Percentiles rank a stretch among this genome's conserved stretches.
Conservation (phyloP, 352 stramenopile genomes). For the Phytophthora tubulina region DNA sequence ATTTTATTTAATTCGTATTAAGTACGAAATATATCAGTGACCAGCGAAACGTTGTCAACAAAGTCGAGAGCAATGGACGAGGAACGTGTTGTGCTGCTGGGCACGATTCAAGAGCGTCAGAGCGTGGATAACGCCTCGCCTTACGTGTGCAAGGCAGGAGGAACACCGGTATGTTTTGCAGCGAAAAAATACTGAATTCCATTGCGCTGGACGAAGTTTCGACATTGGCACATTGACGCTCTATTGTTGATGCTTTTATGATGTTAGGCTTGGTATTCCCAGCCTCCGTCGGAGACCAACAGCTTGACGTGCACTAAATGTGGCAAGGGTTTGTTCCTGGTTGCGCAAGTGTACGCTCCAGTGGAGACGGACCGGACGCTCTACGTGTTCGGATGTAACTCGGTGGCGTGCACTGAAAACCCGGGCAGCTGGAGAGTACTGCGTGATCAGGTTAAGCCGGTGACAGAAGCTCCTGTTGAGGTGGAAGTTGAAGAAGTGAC, state of each 20-base stretch:
- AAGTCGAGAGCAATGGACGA: slow-evolving; percentile 55
- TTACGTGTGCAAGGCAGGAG: slow-evolving; percentile 82
- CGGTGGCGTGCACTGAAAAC: slow-evolving; percentile 68
- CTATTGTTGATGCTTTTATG: slow-evolving; percentile 1
- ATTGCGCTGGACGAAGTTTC: not conserved
- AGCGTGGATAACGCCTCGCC: slow-evolving; percentile 71
- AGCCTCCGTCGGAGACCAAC: slow-evolving; percentile 49
- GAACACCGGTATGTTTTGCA: slow-evolving; percentile 61
- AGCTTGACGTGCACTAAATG: slow-evolving; percentile 71
- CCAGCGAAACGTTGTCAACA: slow-evolving; percentile 25
- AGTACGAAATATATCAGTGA: slow-evolving; percentile 21
- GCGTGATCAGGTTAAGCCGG: slow-evolving; percentile 56
- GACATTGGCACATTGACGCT: slow-evolving; percentile 1
- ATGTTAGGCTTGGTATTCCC: slow-evolving; percentile 63
- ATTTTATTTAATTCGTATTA: slow-evolving; percentile 6
- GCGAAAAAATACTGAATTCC: not conserved
- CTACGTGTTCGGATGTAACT: slow-evolving; percentile 90
- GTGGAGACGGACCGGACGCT: slow-evolving; percentile 78
- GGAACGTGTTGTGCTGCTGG: slow-evolving; percentile 70
- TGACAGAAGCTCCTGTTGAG: slow-evolving; percentile 7
- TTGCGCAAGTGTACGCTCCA: slow-evolving; percentile 84
- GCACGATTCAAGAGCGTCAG: slow-evolving; percentile 73
- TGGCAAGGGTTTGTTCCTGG: slow-evolving; percentile 64
- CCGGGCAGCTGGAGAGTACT: slow-evolving; percentile 81
- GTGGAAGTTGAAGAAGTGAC: slow-evolving; percentile 22